Base-by-base conservation (phyloP, 75 land plant species). In the Selaginella tamariscina region DNA sequence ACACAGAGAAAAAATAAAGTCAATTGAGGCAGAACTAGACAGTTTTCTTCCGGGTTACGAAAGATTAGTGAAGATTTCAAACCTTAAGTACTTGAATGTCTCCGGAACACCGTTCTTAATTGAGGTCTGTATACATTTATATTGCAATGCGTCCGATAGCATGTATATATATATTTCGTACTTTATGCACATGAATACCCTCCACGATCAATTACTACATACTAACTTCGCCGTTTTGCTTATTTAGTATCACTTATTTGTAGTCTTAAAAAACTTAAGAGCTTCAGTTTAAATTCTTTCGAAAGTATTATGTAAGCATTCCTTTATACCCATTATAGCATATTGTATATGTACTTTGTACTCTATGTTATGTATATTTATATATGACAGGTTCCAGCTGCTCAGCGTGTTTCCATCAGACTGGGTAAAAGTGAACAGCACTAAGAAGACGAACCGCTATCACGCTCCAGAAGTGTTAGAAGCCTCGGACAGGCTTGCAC, bases 401-500 rank as follows among this genome's bases (percentile, higher is more conserved):
- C 78, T 72, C 76, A 56, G 55, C 82, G 67, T 59, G 98, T 89
- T 2, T n/a, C 98, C 98, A 39, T 67, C 77, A 13, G 73, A 78
- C 55, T 93, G 98, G 98, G 70, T 85, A 23, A 93, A 86, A 71
- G 74, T 93, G n/a, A 79, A 70, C 75, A 94, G 86, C 65, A 94
- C 98, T 1, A 94, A 89, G 74, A 90, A 85, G 49, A 72, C 80
- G 30, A 72, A 81, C 24, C 80, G 98, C 2, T 94, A 85, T 74
- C 96, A 94, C 65, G 85, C 98, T 49, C 98, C 98, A 22, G 98
- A 94, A 67, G 96, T 94, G 24, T 55, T 81, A 60, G 70, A 65
- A 69, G 83, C 86, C 63, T 68, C 89, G 71, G 98, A 94, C 60
- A 68, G 73, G 29, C 75, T 94, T 44, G 69, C 80, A 32, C 71